Evolutionary conservation across 345 rosid genomes (phyloP), one percentile per base, ranked within the genome.

Genomic region (Pelargonium nanum): DNA sequence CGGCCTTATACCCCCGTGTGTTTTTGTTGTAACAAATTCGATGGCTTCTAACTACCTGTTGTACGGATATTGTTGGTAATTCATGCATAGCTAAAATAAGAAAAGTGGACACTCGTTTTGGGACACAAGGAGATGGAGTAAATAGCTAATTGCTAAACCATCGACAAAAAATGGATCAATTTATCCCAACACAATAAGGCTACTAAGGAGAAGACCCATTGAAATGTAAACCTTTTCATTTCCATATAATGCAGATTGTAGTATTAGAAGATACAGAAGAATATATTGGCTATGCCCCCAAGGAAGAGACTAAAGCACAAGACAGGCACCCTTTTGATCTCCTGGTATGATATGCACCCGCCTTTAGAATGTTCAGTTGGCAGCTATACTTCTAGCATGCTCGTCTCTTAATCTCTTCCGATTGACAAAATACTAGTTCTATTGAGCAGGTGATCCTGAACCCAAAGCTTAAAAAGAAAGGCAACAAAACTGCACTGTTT

Each of bases 201-300:
- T 19, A 19, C 22, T 52, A 4, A 40, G 13, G 15, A 40, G 48
- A 40, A 40, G 48, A 40, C 15, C 48, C 48, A 12, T 40, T 12
- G 20, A 16, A 28, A 7, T 56, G 8, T 6, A 19, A 44, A 34
- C 48, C 9, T 4, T 40, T 45, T 5, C 23, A 34, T 45, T 53
- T 19, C 67, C 45, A 25, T 17, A 53, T 24, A 45, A 5, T 68
- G 70, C 81, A 92, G 96, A 85, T 92, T 26, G 81, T 89, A 57
- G 96, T 85, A 17, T 72, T 92, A 77, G 98, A 92, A 82, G 98
- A 92, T 75, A 89, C 90, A 52, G 60, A 56, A 51, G 96, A 88
- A 68, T 92, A 82, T 66, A 83, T 92, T 52, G 71, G 95, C 66
- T 88, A 88, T 74, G 84, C 82, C 50, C 84, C 92, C 9, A 86